phyloP scores from a whole-genome alignment of 371 early-diverging fungal genomes.

The Rhizopus arrhizus region DNA sequence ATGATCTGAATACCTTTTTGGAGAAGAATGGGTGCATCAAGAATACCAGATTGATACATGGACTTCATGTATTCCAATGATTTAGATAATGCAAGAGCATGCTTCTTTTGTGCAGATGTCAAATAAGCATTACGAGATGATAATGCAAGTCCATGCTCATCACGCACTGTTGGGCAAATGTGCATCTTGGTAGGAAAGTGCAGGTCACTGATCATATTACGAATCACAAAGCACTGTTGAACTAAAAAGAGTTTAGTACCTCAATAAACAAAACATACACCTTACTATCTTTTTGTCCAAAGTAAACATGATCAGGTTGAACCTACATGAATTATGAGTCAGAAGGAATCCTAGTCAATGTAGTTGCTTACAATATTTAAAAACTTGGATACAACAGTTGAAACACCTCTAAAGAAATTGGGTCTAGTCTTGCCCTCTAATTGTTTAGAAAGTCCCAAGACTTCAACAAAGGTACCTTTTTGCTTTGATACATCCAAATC shows the following conservation, averaged over 20 bases:
- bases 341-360: background rate
- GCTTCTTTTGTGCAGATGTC: constrained; percentile 65
- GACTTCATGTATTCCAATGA: constrained; percentile 64
- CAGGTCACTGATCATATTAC: constrained; percentile 81
- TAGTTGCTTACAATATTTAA: constrained; percentile 72
- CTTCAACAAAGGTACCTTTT: constrained; percentile 90
- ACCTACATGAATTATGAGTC: constrained; percentile 25
- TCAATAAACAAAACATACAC: background rate
- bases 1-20: constrained; percentile 45
- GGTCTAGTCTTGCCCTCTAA: constrained; percentile 92
- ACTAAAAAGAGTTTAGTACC: constrained; percentile 28
- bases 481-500: constrained; percentile 74
- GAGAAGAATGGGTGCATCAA: constrained; percentile 55
- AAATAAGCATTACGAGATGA: constrained; percentile 90
- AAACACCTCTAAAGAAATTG: constrained; percentile 97
- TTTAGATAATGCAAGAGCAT: constrained; percentile 78
- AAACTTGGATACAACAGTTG: constrained; percentile 93
- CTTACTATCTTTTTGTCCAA: constrained; percentile 95
- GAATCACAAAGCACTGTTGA: constrained; percentile 92
- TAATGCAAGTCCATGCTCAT: constrained; percentile 88
- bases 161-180: constrained; percentile 80
- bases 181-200: constrained; percentile 77
- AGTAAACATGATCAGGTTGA: constrained; percentile 81
- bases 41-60: constrained; percentile 52
- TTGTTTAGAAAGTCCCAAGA: constrained; percentile 85